Base-by-base conservation (phyloP, 306 rosid species). In the Quillaja saponaria region DNA sequence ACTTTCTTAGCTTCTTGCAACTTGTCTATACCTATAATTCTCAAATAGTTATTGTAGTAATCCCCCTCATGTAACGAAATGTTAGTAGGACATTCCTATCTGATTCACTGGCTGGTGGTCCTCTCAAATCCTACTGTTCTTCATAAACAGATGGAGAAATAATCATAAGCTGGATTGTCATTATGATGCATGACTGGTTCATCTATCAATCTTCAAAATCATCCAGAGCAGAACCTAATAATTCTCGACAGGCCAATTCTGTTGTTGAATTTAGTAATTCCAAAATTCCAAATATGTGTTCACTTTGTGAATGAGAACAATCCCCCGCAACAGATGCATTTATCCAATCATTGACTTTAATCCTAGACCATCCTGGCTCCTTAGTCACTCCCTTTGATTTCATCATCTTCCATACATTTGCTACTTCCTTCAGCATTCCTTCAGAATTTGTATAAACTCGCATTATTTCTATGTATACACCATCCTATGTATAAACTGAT, bases 301-400 rank as follows among this genome's bases (percentile, higher is more conserved):
- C 81, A 58, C 74, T 78, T 66, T 67, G 83, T 6, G 84, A 79
- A 76, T 81, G 87, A 34, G 87, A 82, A 59, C 58, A 67, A 64
- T 78, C 89, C 55, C 91, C 86, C 7, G 95, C 69, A 71, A 87
- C 76, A 78, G 87, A 87, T 21, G 68, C 75, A 67, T 73, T 83
- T 65, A 78, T 52, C 63, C 38, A 66, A 59, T 78, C 84, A 50
- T 72, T 70, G 57, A 85, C 82, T 54, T 87, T 76, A 55, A 85
- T 68, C 85, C 85, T 85, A 21, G 96, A 90, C 97, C 97, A 85
- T 56, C 96, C 91, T 11, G 82, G 87, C 76, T 91, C 96, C 71
- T 91, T 91, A 58, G 78, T 68, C 58, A 91, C 71, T 13, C 95
- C 96, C 71, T 81, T 87, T 19, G 84, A 83, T 73, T 72, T 87